Base-by-base conservation (phyloP, 192 early-diverging fungal species). In the Rhizoclosmatium sp. region DNA sequence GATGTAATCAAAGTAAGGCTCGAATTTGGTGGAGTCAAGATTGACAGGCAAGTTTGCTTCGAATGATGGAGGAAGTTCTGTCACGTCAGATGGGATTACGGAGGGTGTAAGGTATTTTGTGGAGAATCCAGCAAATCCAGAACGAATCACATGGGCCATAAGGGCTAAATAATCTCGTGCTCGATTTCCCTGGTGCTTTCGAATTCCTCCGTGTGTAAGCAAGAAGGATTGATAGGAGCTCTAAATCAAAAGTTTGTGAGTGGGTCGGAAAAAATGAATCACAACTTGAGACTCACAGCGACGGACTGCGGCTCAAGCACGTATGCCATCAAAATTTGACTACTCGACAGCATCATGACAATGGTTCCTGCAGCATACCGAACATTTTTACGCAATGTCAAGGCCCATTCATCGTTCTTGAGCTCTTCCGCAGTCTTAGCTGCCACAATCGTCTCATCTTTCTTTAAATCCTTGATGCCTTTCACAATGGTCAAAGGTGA, bases 281-380 rank as follows among this genome's bases (percentile, higher is more conserved):
- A 1, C 44, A 4, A 44, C 70, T 3, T 45, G 9, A 14, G 4
- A 70, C 77, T 41, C 44, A 77, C 75, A 16, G 80, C 81, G 44
- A 85, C 74, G 10, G 79, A 78, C 4, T 83, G 72, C n/a, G 84
- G 81, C 41, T 85, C 73, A 47, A 76, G 71, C 9, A 83, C 82
- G 61, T 79, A 85, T 1, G 81, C 84, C 62, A 83, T 71, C 44
- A 83, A 71, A 49, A 85, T 85, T 59, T 78, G 77, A 71, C 76
- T 78, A 51, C 81, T 83, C 16, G 84, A 76, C n/a, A 85, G 54
- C 81, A 83, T 80, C 84, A 85, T 85, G 2, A 83, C 74, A 10
- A 84, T 5, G n/a, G 77, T 78, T 70, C 77, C 77, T 7, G 69
- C 59, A 3, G 51, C 44, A 45, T 78, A 61, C 51, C 83, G 74